phyloP scores from a whole-genome alignment of 148 eudicot genomes.

The Amaranthus cruentus region DNA sequence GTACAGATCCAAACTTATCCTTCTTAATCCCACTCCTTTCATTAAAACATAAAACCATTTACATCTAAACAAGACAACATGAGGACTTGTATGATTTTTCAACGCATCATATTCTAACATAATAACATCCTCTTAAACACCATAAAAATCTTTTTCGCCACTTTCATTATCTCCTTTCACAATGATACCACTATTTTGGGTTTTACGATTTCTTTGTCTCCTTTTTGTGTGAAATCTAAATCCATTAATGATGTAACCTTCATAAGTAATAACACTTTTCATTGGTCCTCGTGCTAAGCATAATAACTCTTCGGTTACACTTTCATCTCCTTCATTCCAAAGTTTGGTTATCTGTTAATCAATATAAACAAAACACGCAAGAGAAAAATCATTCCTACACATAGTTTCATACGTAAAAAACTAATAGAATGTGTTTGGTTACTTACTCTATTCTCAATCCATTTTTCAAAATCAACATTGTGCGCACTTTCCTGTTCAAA shows the following conservation, averaged over 20 bases:
- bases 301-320: not conserved
- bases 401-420: not conserved
- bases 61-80: not conserved
- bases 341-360: not conserved
- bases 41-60: conserved; percentile 1
- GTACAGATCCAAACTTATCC: not conserved
- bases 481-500: not conserved
- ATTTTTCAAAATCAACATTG: not conserved
- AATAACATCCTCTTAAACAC: not conserved
- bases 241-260: not conserved
- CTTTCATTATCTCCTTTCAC: not conserved
- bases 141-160: conserved; percentile 7
- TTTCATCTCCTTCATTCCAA: not conserved
- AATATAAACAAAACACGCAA: not conserved
- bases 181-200: not conserved
- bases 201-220: not conserved
- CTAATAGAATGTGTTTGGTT: not conserved
- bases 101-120: conserved; percentile 2
- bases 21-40: not conserved
- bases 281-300: conserved; percentile 1
- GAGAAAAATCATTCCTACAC: not conserved
- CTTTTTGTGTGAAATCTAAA: not conserved
- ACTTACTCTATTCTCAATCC: conserved; percentile 3
- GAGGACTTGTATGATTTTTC: not conserved
- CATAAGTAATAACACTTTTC: not conserved